Conservation (phyloP, 2,329 filamentous ascomycete genomes). For the Colletotrichum sansevieriae region DNA sequence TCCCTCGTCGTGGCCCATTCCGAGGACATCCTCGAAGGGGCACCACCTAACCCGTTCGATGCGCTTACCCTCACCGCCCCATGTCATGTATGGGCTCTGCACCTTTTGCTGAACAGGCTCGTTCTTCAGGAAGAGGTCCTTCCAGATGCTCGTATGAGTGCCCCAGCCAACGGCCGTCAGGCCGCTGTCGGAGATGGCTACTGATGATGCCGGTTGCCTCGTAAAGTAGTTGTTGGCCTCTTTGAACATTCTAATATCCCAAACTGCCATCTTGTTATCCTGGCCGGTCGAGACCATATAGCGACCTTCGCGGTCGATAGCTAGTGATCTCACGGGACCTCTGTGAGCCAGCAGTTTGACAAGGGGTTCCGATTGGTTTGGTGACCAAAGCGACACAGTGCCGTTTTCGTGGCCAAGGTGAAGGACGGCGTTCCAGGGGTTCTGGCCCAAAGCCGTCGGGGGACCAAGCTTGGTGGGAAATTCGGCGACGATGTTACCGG, state of each 20-base stretch:
- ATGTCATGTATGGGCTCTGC: conserved; percentile 90
- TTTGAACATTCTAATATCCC: conserved; percentile 95
- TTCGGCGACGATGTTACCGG: conserved; percentile 88
- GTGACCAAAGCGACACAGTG: conserved; percentile 94
- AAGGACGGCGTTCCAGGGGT: conserved; percentile 91
- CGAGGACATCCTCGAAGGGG: conserved; percentile 93
- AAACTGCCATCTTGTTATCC: conserved; percentile 91
- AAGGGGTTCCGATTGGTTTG: conserved; percentile 86
- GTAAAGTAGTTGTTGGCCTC: conserved; percentile 93
- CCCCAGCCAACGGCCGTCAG: conserved; percentile 93
- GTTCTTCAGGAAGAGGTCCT: conserved; percentile 85
- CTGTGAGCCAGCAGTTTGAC: conserved; percentile 93
- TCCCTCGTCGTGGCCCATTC: conserved; percentile 84
- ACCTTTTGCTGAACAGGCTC: conserved; percentile 80
- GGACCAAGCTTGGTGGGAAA: conserved; percentile 87
- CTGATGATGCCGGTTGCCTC: conserved; percentile 82
- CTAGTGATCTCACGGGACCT: conserved; percentile 87
- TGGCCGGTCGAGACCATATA: conserved; percentile 97
- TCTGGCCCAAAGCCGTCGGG: conserved; percentile 86
- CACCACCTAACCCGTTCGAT: conserved; percentile 92
- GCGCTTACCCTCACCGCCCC: conserved; percentile 86
- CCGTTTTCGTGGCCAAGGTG: conserved; percentile 97
- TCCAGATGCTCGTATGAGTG: conserved; percentile 91
- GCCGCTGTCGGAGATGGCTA: conserved; percentile 90
- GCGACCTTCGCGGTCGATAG: conserved; percentile 87